Evolutionary conservation across 108 stramenopile species (phyloP), one percentile per base, ranked within the genome.

Genomic region (Skeletonema potamos): DNA sequence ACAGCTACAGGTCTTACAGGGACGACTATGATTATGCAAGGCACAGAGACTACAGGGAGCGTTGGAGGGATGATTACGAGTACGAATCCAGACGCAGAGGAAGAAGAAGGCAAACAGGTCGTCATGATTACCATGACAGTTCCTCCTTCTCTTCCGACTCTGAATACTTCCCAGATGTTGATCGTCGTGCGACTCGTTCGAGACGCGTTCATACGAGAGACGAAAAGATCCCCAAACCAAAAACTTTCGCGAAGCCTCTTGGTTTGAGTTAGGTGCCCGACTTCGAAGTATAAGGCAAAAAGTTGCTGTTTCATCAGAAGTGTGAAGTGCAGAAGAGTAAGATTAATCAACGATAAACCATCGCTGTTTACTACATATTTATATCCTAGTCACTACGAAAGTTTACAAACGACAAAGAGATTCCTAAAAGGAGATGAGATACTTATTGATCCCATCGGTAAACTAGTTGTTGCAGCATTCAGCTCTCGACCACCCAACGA

Each of bases 401-500:
- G 34, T 34, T 7, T n/a, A n/a, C n/a, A n/a, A n/a, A n/a, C n/a
- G n/a, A 4, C 15, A 3, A 41, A 41, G 10, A 15, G 15, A 41
- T 12, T 37, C 1, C 11, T 11, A 9, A 37, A 37, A 37, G 2
- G 36, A 10, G n/a, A n/a, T n/a, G n/a, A n/a, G n/a, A n/a, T n/a
- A n/a, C n/a, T n/a, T n/a, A n/a, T n/a, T n/a, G n/a, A n/a, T n/a
- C n/a, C n/a, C n/a, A n/a, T n/a, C n/a, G n/a, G n/a, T n/a, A n/a
- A n/a, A n/a, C n/a, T n/a, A 24, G 4, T 51, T 24, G 7, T 22
- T 51, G 67, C 79, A 81, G 46, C 79, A 81, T 22, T 73, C 79
- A 18, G 79, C 72, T 29, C 20, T 9, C 9, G 68, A 70, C 36
- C 59, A 58, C 0, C 79, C 79, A 9, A 81, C 62, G 6, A 65